Percentiles rank a stretch among this genome's conserved stretches.
Conservation (phyloP, 2,329 filamentous ascomycete genomes). For the Aspergillus luchuensis region DNA sequence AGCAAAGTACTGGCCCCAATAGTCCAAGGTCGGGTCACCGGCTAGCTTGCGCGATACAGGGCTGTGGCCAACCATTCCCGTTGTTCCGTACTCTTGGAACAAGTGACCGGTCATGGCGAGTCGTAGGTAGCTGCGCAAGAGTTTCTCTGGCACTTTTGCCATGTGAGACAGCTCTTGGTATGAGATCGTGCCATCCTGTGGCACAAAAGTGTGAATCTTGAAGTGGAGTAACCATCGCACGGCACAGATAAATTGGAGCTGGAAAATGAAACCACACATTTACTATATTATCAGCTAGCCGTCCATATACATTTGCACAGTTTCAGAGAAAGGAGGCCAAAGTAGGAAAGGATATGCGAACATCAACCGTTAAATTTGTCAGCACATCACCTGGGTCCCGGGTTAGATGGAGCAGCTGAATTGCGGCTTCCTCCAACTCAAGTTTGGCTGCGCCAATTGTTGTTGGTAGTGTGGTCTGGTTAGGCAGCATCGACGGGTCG, state of each 20-base stretch:
- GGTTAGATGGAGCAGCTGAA: background rate
- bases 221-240: slow-evolving; percentile 35
- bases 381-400: background rate
- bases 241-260: background rate
- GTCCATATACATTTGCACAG: no score
- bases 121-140: slow-evolving; percentile 46
- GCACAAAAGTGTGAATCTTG: slow-evolving; percentile 32
- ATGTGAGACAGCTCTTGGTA: slow-evolving; percentile 30
- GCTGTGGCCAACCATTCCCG: slow-evolving; percentile 55
- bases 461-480: background rate
- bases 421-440: background rate
- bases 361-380: background rate
- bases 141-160: slow-evolving; percentile 26
- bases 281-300: no score
- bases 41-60: slow-evolving; percentile 54
- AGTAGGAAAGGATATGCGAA: background rate
- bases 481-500: background rate
- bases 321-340: no score
- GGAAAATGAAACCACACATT: no score
- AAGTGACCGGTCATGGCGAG: slow-evolving; percentile 61
- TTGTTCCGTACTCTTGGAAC: slow-evolving; percentile 56
- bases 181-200: slow-evolving; percentile 22
- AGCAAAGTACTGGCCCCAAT: slow-evolving; percentile 57
- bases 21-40: slow-evolving; percentile 30
- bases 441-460: background rate